Evolutionary conservation across 345 rosid species (phyloP).

Genomic region (Salix suchowensis): DNA sequence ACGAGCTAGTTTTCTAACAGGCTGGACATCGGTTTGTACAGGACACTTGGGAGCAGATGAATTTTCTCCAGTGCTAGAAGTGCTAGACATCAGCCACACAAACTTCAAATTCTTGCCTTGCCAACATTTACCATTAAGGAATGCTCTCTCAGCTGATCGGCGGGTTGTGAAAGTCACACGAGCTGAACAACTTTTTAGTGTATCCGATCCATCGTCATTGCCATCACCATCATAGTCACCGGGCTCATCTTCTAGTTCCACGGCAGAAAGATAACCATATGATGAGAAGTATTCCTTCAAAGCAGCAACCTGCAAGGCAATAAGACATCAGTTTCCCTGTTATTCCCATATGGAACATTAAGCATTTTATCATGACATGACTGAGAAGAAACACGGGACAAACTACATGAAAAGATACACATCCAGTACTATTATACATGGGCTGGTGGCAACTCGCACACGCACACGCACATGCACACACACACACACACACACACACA

Average conservation of each 20-base stretch:
- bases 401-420: background rate
- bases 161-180: slow-evolving; percentile 54
- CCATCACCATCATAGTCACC: slow-evolving; percentile 16
- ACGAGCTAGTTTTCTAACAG: slow-evolving; percentile 27
- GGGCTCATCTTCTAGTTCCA: slow-evolving; percentile 66
- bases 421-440: background rate
- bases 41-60: slow-evolving; percentile 18
- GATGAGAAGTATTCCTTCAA: slow-evolving; percentile 71
- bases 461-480: too few species aligned
- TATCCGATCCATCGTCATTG: slow-evolving; percentile 33
- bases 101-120: slow-evolving; percentile 66
- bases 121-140: slow-evolving; percentile 74
- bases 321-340: slow-evolving; percentile 14
- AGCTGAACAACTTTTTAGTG: slow-evolving; percentile 41
- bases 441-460: background rate
- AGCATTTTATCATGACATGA: background rate
- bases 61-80: slow-evolving; percentile 36
- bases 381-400: background rate
- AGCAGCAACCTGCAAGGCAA: slow-evolving; percentile 47
- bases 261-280: slow-evolving; percentile 58
- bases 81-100: slow-evolving; percentile 50
- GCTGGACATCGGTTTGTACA: slow-evolving; percentile 23
- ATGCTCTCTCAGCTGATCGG: slow-evolving; percentile 75
- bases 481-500: too few species aligned
- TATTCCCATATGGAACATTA: background rate